Evolutionary conservation across 306 rosid species (phyloP).

Genomic region (Acacia confusa): DNA sequence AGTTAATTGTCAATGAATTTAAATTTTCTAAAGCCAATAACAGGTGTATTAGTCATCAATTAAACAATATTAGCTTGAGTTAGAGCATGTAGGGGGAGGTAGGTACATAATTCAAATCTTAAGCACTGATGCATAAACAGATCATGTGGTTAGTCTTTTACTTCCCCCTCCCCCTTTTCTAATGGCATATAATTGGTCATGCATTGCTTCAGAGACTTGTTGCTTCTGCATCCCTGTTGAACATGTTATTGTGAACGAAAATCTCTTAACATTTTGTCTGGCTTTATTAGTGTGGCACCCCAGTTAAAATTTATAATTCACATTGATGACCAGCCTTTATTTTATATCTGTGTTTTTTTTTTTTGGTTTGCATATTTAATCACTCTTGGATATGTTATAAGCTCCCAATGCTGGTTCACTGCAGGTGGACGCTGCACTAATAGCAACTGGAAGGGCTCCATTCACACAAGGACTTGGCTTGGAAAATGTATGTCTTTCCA

Average conservation of each 20-base stretch:
- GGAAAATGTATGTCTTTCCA: conserved; percentile 74
- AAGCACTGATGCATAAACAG: neutral
- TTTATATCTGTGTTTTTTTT: neutral
- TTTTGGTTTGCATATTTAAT: conserved; percentile 10
- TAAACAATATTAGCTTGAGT: neutral
- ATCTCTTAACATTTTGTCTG: conserved; percentile 4
- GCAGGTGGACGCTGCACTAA: conserved; percentile 95
- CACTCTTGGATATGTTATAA: conserved; percentile 25
- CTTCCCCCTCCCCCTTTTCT: conserved; percentile 5
- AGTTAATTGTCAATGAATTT: neutral
- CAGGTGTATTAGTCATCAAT: neutral
- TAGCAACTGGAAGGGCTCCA: conserved; percentile 99
- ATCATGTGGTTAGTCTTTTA: neutral
- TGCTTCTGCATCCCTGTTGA: neutral
- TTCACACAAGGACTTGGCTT: conserved; percentile 96
- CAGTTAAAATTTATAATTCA: conserved; percentile 5
- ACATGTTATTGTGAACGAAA: conserved; percentile 1
- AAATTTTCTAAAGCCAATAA: neutral
- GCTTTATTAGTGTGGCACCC: neutral
- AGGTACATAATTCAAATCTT: neutral
- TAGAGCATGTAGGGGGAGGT: conserved; percentile 5
- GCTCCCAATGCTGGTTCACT: conserved; percentile 31
- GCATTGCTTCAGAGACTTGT: conserved; percentile 11
- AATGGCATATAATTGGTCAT: conserved; percentile 7
- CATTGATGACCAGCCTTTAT: neutral